Percentiles rank a stretch among this genome's conserved stretches.
Evolutionary conservation across 2,329 filamentous ascomycete genomes (phyloP).

Genomic region (Arthrobotrys musiformis): DNA sequence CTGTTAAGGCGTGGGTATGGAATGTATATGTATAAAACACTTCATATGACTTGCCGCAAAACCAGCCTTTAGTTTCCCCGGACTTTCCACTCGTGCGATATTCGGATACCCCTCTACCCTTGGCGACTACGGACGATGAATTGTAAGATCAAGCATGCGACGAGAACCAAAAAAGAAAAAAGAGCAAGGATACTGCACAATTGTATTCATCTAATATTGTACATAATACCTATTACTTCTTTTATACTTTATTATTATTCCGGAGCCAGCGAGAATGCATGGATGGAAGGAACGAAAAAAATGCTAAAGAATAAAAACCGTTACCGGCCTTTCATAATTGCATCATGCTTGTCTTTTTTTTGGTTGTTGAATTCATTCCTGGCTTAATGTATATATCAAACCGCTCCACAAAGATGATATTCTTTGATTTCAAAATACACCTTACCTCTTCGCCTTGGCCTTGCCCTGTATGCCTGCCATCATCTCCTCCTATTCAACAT

Average conservation of each 20-base stretch:
- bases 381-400: constrained; percentile 40
- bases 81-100: no score
- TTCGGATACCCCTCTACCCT: background rate
- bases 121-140: background rate
- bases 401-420: constrained; percentile 25
- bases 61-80: background rate
- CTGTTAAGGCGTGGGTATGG: background rate
- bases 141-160: constrained; percentile 31
- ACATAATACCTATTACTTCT: constrained; percentile 49
- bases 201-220: constrained; percentile 55
- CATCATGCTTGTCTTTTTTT: constrained; percentile 27
- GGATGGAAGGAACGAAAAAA: background rate
- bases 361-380: constrained; percentile 6
- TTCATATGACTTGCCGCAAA: background rate
- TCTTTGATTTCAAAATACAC: background rate
- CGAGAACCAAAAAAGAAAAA: background rate
- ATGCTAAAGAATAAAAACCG: background rate
- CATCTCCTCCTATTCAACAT: constrained; percentile 83
- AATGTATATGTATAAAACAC: background rate
- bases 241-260: background rate
- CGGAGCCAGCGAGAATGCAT: background rate
- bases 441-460: constrained; percentile 42
- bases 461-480: constrained; percentile 93
- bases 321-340: constrained; percentile 10
- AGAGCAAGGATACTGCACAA: constrained; percentile 48